These are phyloP conservation scores for Creolimax fragrantissima DNA, from an alignment of 78 protist species.

Conservation along the genomic window DNA sequence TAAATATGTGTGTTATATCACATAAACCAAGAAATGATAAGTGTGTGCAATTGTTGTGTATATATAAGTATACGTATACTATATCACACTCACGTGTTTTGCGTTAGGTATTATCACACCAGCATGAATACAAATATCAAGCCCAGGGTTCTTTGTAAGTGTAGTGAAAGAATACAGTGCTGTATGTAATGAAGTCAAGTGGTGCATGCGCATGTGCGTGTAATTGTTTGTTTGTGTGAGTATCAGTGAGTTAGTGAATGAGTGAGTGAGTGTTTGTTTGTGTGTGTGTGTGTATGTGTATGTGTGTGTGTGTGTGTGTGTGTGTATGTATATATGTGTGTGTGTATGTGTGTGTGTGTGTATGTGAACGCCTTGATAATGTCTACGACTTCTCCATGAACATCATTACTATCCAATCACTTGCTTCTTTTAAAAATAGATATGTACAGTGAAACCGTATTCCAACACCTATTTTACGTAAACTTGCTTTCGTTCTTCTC, in stretches of 20 bases:
- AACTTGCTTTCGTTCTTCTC: background rate
- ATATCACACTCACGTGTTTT: no score
- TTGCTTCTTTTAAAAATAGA: no score
- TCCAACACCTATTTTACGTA: background rate
- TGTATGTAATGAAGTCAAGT: no score
- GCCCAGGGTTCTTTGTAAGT: no score
- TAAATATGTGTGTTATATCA: background rate
- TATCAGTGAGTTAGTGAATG: background rate
- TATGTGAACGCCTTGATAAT: background rate
- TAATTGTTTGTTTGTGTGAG: background rate
- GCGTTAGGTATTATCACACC: no score
- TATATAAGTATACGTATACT: background rate
- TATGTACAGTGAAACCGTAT: background rate
- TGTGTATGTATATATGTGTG: background rate
- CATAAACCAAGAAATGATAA: no score
- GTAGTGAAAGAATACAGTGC: no score
- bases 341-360: background rate
- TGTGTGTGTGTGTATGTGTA: background rate
- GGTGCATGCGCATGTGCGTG: conserved; percentile 15
- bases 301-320: background rate
- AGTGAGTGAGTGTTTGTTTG: background rate
- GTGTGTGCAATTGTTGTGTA: background rate
- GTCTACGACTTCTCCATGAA: background rate
- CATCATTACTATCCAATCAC: background rate
- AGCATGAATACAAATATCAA: no score